A percentile compares a stretch with the other conserved stretches of the same genome.
These are phyloP conservation scores for Euphorbia corollata DNA, from an alignment of 441 rosid species.

Conservation along the genomic window DNA sequence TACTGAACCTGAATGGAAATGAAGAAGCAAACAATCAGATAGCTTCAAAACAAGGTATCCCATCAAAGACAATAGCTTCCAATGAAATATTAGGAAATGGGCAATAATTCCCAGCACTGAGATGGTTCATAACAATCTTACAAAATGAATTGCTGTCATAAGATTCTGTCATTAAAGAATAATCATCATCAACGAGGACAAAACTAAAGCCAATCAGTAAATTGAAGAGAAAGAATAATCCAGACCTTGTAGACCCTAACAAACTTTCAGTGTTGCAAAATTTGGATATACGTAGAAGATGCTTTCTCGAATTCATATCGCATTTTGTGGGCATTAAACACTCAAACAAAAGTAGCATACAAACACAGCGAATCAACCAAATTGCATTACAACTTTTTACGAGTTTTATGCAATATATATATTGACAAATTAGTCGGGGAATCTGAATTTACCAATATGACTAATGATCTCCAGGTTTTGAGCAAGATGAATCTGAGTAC, in stretches of 20 bases:
- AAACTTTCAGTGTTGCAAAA: too few relatives aligned
- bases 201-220: neutral
- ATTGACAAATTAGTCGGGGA: too few relatives aligned
- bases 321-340: neutral
- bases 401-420: too few relatives aligned
- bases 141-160: conserved; percentile 13
- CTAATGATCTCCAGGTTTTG: too few relatives aligned
- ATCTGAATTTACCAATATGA: too few relatives aligned
- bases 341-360: neutral
- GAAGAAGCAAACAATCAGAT: too few relatives aligned
- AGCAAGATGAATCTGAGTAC: too few relatives aligned
- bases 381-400: neutral
- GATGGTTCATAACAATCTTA: conserved; percentile 9
- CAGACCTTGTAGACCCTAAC: neutral
- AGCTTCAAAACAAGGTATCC: neutral
- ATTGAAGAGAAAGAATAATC: neutral
- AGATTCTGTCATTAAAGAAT: neutral
- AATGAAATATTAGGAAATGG: neutral
- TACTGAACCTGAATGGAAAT: neutral
- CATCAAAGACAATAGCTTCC: neutral
- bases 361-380: neutral
- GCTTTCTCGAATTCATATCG: neutral
- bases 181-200: conserved; percentile 14
- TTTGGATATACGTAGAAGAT: neutral
- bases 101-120: conserved; percentile 8